Evolutionary conservation across 1,284 basidiomycete genomes (phyloP), one percentile per base, ranked within the genome.

Genomic region (Ustilago shanxiensis): DNA sequence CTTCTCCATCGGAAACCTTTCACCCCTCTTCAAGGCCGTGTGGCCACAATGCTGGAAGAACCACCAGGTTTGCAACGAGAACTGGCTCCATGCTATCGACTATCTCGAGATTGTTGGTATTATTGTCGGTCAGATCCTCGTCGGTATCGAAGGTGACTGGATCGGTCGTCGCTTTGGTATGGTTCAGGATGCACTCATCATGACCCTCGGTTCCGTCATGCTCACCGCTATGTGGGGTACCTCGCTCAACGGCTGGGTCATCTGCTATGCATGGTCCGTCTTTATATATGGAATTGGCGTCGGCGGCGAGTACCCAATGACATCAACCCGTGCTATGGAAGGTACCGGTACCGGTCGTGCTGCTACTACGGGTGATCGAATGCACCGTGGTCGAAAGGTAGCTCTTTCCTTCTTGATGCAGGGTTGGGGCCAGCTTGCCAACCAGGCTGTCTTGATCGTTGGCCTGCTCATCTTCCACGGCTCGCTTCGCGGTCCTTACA

Each of bases 91-190:
- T 26, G 88, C 88, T 31, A 79, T 86, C 63, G 86, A 87, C 54
- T 88, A 88, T 79, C 87, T 88, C 60, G 87, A 88, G 73, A 88
- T 88, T 61, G 79, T 87, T 64, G 89, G 88, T 83, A 89, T 89
- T 83, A 89, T 90, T 58, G 79, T 87, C 55, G 89, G 89, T 59
- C 89, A 90, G 82, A 86, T 89, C 66, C 79, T 86, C 57, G 89
- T 90, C 76, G 89, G 89, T 58, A 81, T 89, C 79, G 89, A 90
- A 79, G 89, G 88, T 60, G 89, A 90, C 79, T 90, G 88, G 88
- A 88, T 90, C 67, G 89, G 89, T 41, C 86, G 89, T 63, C 86
- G 86, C 72, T 88, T 88, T 66, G 88, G 88, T 74, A 85, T 89
- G 79, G 85, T 86, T 18, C 86, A 86, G 70, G 87, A 87, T 62